phyloP scores from a whole-genome alignment of 2,329 filamentous ascomycete genomes.

The Madurella fahalii region DNA sequence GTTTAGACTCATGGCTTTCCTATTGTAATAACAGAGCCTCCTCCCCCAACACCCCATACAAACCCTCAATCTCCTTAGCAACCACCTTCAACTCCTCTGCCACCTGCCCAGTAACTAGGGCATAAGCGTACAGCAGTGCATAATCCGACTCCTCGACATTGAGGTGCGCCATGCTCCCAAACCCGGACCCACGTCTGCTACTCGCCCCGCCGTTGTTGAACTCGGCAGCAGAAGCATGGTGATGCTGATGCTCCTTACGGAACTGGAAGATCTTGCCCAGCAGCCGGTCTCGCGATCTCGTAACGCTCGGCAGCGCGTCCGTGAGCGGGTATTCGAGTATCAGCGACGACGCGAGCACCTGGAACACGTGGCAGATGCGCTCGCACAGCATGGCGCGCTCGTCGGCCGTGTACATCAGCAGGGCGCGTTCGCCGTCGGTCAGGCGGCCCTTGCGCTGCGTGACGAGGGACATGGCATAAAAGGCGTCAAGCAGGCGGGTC shows the following conservation, averaged over 20 bases:
- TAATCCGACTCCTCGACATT: conserved; percentile 73
- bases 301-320: conserved; percentile 80
- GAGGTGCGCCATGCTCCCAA: conserved; percentile 28
- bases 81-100: conserved; percentile 60
- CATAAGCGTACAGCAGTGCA: conserved; percentile 88
- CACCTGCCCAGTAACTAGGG: conserved; percentile 62
- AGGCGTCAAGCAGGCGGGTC: conserved; percentile 81
- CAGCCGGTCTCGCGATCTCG: conserved; percentile 73
- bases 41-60: conserved; percentile 61
- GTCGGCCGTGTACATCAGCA: conserved; percentile 72
- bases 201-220: conserved; percentile 2
- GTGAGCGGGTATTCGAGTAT: conserved; percentile 93
- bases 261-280: conserved; percentile 87
- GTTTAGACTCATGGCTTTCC: conserved; percentile 1
- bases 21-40: conserved; percentile 56
- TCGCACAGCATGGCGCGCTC: conserved; percentile 80
- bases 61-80: conserved; percentile 55
- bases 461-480: conserved; percentile 94
- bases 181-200: neutral
- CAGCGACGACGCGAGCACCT: conserved; percentile 85
- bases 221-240: neutral
- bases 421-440: conserved; percentile 73
- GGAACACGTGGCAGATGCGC: conserved; percentile 82
- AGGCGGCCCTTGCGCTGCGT: conserved; percentile 74
- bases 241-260: conserved; percentile 58